phyloP scores from a whole-genome alignment of 1,139 yeast species.

The Suhomyces bribrorum region DNA sequence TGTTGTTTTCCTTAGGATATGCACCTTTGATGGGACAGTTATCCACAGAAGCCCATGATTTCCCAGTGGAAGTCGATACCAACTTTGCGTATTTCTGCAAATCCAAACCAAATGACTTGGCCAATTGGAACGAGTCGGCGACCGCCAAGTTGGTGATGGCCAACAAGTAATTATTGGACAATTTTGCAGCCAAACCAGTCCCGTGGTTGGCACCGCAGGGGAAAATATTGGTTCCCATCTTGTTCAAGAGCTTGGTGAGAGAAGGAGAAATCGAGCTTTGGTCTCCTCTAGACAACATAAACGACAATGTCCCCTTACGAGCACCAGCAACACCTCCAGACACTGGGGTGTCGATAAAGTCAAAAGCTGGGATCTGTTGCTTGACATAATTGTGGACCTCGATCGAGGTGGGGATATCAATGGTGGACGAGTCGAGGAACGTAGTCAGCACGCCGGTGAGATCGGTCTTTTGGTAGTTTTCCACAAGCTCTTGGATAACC shows the following conservation, averaged over 20 bases:
- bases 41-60: slow-evolving; percentile 61
- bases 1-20: slow-evolving; percentile 39
- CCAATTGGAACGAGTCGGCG: slow-evolving; percentile 61
- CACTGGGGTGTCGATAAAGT: slow-evolving; percentile 60
- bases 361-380: slow-evolving; percentile 34
- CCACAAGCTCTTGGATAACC: slow-evolving; percentile 44
- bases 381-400: slow-evolving; percentile 42
- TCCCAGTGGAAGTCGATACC: slow-evolving; percentile 60
- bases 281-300: slow-evolving; percentile 52
- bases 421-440: slow-evolving; percentile 56
- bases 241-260: slow-evolving; percentile 33
- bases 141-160: slow-evolving; percentile 63
- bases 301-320: slow-evolving; percentile 54
- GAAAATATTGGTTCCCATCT: slow-evolving; percentile 56
- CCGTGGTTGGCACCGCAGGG: slow-evolving; percentile 57
- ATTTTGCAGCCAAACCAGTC: slow-evolving; percentile 59
- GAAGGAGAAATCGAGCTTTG: slow-evolving; percentile 29
- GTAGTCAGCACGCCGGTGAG: slow-evolving; percentile 20
- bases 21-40: slow-evolving; percentile 61
- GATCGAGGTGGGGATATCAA: slow-evolving; percentile 53
- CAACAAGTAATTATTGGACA: slow-evolving; percentile 58
- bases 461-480: slow-evolving; percentile 24
- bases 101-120: slow-evolving; percentile 55
- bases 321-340: slow-evolving; percentile 67
- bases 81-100: slow-evolving; percentile 51